Base-by-base conservation (phyloP, 192 early-diverging fungal genomes). In the Umbelopsis sp. region DNA sequence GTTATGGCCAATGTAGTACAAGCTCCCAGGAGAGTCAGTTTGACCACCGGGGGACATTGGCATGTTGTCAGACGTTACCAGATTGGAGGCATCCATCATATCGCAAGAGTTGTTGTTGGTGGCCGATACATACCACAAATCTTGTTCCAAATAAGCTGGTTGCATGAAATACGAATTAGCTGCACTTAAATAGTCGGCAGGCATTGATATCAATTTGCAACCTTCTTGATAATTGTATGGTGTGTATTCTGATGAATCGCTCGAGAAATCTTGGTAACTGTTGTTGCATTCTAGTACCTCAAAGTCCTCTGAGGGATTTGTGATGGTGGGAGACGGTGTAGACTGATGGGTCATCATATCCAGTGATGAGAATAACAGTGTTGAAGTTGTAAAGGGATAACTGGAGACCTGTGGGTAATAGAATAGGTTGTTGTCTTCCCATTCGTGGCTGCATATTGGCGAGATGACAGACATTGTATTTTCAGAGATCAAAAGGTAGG, bases 201-300 rank as follows among this genome's bases (percentile, higher is more conserved):
- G 27, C 25, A 35, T 37, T 16, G 30, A 16, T 37, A 35, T 12
- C 48, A 49, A 13, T 41, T 41, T 41, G 5, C 37, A 41, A 6
- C 37, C 37, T 41, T 41, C 37, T 41, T 41, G 37, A 41, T 41
- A 41, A 41, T 41, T 41, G 37, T 41, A 41, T 1, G 37, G 37
- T 6, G 37, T 61, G 33, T 61, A 61, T 61, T 61, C 55, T 2
- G 55, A 61, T 35, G 55, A 61, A n/a, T 61, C 55, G 30, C 55
- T 61, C 55, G 55, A 25, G 33, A 35, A 30, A 35, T 61, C 55
- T 7, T 61, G 27, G 16, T 35, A 61, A 35, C 30, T 61, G 33
- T 11, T 25, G 27, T 18, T 61, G 16, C 12, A 33, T 4, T 61
- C 55, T 25, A 61, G 13, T 25, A 52, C 12, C 6, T 52, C 51